These are phyloP conservation scores for Nematocida sp. DNA, from an alignment of 371 early-diverging fungal genomes.

Conservation along the genomic window DNA sequence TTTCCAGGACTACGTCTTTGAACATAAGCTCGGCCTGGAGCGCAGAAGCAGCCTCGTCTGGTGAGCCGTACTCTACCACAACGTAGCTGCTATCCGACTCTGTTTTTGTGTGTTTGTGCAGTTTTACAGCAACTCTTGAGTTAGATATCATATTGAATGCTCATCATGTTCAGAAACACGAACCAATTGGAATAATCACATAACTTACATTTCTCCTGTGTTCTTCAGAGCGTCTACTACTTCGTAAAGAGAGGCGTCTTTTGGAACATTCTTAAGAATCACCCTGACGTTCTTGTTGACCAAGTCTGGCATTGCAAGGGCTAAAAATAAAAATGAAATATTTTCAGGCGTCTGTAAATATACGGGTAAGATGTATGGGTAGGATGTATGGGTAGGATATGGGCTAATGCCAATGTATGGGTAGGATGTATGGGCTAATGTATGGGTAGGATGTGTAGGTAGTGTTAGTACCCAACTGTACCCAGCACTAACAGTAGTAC, in stretches of 20 bases:
- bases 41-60: background rate
- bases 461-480: too few relatives aligned
- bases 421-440: too few relatives aligned
- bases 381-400: too few relatives aligned
- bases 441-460: too few relatives aligned
- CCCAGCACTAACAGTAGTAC: too few relatives aligned
- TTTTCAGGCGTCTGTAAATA: too few relatives aligned
- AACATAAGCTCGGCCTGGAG: background rate
- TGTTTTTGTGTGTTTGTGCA: conserved; percentile 8
- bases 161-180: conserved; percentile 47
- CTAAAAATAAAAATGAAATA: conserved; percentile 42
- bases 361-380: too few relatives aligned
- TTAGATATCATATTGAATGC: conserved; percentile 47
- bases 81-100: background rate
- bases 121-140: conserved; percentile 32
- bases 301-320: conserved; percentile 41
- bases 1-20: background rate
- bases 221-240: conserved; percentile 15
- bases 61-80: conserved; percentile 7
- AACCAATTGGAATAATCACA: conserved; percentile 47
- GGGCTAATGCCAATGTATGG: too few relatives aligned
- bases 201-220: conserved; percentile 50
- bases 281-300: conserved; percentile 3
- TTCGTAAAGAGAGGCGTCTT: conserved; percentile 3
- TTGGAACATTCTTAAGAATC: conserved; percentile 28